Conservation (phyloP, 352 stramenopile species). For the Pythium insidiosum region DNA sequence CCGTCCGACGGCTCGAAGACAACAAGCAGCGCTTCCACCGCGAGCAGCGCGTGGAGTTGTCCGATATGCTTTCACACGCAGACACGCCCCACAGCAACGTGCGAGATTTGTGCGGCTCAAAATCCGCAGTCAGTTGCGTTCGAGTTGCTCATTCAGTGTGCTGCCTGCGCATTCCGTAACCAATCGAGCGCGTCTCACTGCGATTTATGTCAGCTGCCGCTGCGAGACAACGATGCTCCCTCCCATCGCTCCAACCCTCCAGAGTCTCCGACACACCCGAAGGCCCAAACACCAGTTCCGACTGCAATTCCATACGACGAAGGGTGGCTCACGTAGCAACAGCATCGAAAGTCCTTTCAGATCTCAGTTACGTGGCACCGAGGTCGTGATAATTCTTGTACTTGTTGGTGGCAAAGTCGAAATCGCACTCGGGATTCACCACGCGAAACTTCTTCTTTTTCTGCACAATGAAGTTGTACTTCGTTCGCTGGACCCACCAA, state of each 20-base stretch:
- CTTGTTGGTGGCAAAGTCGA: conserved; percentile 68
- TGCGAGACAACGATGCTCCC: conserved; percentile 9
- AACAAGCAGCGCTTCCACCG: no score
- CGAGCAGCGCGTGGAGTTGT: conserved; percentile 63
- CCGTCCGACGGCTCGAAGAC: no score
- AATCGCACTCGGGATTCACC: conserved; percentile 57
- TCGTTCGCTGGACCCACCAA: conserved; percentile 83
- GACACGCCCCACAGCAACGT: conserved; percentile 28
- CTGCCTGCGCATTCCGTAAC: conserved; percentile 62
- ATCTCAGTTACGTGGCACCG: no score
- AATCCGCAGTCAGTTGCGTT: conserved; percentile 49
- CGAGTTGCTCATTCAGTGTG: conserved; percentile 46
- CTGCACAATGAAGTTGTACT: conserved; percentile 77
- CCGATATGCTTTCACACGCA: conserved; percentile 68
- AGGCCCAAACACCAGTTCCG: background rate
- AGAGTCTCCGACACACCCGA: background rate
- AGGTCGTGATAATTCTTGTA: conserved; percentile 64
- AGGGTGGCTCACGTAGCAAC: conserved; percentile 22
- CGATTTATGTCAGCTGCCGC: conserved; percentile 44
- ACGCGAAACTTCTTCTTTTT: conserved; percentile 73
- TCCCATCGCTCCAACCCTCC: background rate
- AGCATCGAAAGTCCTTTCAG: no score
- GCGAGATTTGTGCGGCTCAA: conserved; percentile 70
- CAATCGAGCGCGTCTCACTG: conserved; percentile 28
- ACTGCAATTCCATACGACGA: conserved; percentile 25